phyloP scores from a whole-genome alignment of 306 rosid species.

The Malus domestica region ASM211411v1 NC_041805.1:25157501-25158000 shows the following conservation, averaged over 20 bases:
- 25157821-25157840: slow-evolving; percentile 66
- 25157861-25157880: too few species aligned
- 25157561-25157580: background rate
- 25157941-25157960: too few species aligned
- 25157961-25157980: too few species aligned
- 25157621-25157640: too few species aligned
- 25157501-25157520: background rate
- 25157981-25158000: too few species aligned
- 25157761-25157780: background rate
- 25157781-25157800: slow-evolving; percentile 1
- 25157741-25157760: background rate
- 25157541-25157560: too few species aligned
- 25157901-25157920: too few species aligned
- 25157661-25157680: background rate
- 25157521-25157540: too few species aligned
- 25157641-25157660: too few species aligned
- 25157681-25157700: background rate
- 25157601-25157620: background rate
- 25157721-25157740: background rate
- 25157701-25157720: background rate
- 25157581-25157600: background rate
- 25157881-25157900: too few species aligned
- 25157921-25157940: too few species aligned
- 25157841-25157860: too few species aligned
- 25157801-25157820: slow-evolving; percentile 79